These are phyloP conservation scores for Magnolia kwangsiensis DNA, from an alignment of 164 flowering plant genomes.

Conservation along the genomic window DNA sequence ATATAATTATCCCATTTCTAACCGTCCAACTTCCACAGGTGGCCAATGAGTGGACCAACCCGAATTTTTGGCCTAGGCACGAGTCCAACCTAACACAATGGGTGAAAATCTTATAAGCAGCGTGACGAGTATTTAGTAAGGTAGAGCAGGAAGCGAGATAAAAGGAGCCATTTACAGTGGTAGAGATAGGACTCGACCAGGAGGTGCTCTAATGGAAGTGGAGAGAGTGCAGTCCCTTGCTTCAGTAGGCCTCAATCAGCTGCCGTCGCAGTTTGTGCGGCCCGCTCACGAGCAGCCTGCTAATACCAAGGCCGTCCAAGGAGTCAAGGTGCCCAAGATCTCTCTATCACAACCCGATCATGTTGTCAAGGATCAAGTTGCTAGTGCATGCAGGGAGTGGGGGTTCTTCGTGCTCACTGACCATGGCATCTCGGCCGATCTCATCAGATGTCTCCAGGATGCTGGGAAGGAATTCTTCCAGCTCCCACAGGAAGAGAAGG, in stretches of 20 bases:
- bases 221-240: conserved; percentile 11
- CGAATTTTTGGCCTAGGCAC: too few relatives aligned
- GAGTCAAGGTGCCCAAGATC: conserved; percentile 1
- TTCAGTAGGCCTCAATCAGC: not conserved
- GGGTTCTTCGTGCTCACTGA: conserved; percentile 40
- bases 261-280: conserved; percentile 5
- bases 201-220: not conserved
- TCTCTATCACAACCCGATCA: conserved; percentile 20
- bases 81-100: too few relatives aligned
- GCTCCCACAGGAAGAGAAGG: conserved; percentile 44
- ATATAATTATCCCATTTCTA: too few relatives aligned
- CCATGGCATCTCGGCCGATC: conserved; percentile 32
- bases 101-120: too few relatives aligned
- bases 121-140: too few relatives aligned
- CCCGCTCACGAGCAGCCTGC: conserved; percentile 6
- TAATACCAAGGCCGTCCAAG: not conserved
- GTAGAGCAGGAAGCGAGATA: too few relatives aligned
- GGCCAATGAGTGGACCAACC: too few relatives aligned
- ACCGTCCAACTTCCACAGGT: too few relatives aligned
- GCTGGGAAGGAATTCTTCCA: conserved; percentile 38
- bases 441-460: conserved; percentile 31
- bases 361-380: conserved; percentile 22
- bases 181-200: too few relatives aligned
- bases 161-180: too few relatives aligned
- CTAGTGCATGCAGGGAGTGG: conserved; percentile 39